These are phyloP conservation scores for Metschnikowia arizonensis DNA, from an alignment of 805 yeast species.

Conservation along the genomic window DNA sequence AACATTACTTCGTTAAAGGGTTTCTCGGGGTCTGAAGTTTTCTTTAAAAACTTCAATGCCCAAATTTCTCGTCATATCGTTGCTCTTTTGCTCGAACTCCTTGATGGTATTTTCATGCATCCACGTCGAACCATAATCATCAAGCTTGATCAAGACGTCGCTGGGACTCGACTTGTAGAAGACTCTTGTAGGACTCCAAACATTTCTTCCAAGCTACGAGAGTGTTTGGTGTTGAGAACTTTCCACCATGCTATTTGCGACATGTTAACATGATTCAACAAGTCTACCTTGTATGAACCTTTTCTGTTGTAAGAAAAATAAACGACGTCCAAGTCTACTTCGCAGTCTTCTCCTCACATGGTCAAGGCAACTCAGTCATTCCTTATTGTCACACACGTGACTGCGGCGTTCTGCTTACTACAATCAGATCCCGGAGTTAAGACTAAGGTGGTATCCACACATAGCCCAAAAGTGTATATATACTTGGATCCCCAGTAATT, in stretches of 20 bases:
- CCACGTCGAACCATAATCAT: conserved; percentile 24
- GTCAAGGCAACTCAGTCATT: no score
- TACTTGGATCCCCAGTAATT: no score
- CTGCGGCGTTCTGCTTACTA: no score
- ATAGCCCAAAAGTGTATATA: no score
- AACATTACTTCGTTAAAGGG: conserved; percentile 13
- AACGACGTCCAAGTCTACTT: no score
- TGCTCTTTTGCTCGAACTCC: conserved; percentile 16
- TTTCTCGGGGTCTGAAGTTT: conserved; percentile 13
- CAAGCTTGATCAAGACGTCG: conserved; percentile 14
- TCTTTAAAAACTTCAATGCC: conserved; percentile 18
- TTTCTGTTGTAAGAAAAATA: conserved; percentile 26
- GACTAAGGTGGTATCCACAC: no score
- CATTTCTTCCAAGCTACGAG: conserved; percentile 9
- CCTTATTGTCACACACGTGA: no score
- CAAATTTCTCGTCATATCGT: conserved; percentile 8
- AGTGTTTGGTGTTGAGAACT: conserved; percentile 6
- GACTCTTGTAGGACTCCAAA: conserved; percentile 14
- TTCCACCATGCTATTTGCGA: conserved; percentile 25
- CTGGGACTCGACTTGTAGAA: conserved; percentile 8
- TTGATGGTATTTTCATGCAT: conserved; percentile 21
- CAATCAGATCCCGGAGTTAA: no score
- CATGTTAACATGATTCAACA: conserved; percentile 13
- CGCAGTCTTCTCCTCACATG: no score
- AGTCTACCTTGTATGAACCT: conserved; percentile 23